Base-by-base conservation (phyloP, 345 rosid species). In the Kandelia obovata region DNA sequence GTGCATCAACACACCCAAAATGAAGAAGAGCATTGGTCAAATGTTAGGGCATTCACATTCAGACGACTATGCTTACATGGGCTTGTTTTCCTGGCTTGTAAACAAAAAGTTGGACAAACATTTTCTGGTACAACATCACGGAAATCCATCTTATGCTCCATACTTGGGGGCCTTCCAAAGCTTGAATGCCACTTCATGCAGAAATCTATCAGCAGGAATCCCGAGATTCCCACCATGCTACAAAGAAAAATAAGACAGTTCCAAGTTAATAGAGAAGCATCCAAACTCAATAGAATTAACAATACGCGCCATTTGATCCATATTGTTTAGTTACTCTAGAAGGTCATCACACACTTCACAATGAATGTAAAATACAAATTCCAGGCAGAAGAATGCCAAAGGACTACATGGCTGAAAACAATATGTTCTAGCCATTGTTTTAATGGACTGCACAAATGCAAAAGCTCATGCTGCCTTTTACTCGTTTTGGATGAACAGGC, bases 131-230 rank as follows among this genome's bases (percentile, higher is more conserved):
- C 20, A 32, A 27, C 31, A 32, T 66, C 55, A 21, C 25, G 20
- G 35, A 67, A 55, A 26, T 56, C 58, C 19, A 52, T 58, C 28
- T 81, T 73, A 95, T 7, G 99, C 97, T 69, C 99, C 99, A 72
- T 95, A 95, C 74, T 92, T 95, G n/a, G 99, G 96, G 46, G 97
- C 97, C 78, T 92, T 92, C 99, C 97, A 95, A 25, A 88, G 92
- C 81, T 95, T 95, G 76, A 95, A 95, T 28, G 99, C 99, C 43
- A 95, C 82, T 76, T 95, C 99, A n/a, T 95, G 93, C 76, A 95
- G 75, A 73, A 92, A 83, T 78, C 99, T 82, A 70, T 95, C 97
- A 30, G 87, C 99, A 10, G 97, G 97, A 82, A 95, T 87, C 63
- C 76, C 89, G 16, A 92, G 90, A 75, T 82, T 90, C 55, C 88